Percentiles rank a stretch among this genome's conserved stretches.
These are phyloP conservation scores for Coffea canephora DNA, from an alignment of 257 asterid genomes.

Conservation along the genomic window DNA sequence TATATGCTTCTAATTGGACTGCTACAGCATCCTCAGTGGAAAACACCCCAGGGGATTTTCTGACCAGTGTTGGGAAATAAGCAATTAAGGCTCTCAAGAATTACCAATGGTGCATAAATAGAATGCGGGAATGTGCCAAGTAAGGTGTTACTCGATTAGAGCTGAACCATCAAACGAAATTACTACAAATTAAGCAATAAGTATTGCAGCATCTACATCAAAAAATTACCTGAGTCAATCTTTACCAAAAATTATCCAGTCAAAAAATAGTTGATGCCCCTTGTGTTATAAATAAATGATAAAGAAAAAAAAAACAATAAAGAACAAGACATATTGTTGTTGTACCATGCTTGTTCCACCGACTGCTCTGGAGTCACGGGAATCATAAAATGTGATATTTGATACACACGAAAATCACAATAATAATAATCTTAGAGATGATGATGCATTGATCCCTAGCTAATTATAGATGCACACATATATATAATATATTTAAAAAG, in stretches of 20 bases:
- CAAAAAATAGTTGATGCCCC: neutral
- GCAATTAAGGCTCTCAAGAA: neutral
- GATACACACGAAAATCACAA: slow-evolving; percentile 13
- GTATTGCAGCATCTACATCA: too few relatives aligned
- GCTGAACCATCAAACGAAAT: too few relatives aligned
- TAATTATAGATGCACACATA: slow-evolving; percentile 12
- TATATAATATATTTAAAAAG: slow-evolving; percentile 14
- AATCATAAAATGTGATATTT: slow-evolving; percentile 21
- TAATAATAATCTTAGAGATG: slow-evolving; percentile 16
- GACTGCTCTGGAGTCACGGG: slow-evolving; percentile 41
- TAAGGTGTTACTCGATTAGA: too few relatives aligned
- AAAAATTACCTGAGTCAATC: too few relatives aligned
- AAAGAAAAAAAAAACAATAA: neutral
- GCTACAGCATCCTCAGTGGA: too few relatives aligned
- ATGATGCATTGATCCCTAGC: slow-evolving; percentile 14
- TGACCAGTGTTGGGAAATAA: neutral
- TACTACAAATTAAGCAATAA: too few relatives aligned
- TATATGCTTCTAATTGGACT: neutral
- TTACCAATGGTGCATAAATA: neutral
- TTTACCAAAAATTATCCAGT: neutral
- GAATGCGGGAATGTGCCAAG: neutral
- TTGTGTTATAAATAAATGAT: neutral
- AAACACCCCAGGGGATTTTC: neutral
- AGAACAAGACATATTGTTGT: neutral
- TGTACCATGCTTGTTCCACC: slow-evolving; percentile 26